phyloP scores from a whole-genome alignment of 139 green algal species.

The Choricystis sp. region DNA sequence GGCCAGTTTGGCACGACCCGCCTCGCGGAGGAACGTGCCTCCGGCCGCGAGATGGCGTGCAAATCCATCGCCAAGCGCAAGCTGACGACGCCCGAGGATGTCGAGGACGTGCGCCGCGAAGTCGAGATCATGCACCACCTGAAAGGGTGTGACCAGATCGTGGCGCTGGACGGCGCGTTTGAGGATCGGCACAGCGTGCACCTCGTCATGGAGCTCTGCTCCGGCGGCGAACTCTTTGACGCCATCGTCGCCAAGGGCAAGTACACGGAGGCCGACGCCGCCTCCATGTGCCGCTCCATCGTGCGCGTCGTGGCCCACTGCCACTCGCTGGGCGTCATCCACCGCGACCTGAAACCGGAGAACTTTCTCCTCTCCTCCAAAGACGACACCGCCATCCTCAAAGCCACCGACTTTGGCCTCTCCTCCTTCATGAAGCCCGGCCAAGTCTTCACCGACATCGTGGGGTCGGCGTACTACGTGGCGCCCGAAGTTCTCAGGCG shows the following conservation, averaged over 20 bases:
- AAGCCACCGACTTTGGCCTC: constrained; percentile 89
- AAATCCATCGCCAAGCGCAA: constrained; percentile 79
- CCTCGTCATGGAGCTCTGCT: constrained; percentile 78
- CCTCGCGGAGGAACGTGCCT: constrained; percentile 16
- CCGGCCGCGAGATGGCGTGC: constrained; percentile 33
- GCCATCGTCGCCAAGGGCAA: constrained; percentile 68
- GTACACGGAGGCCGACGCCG: constrained; percentile 74
- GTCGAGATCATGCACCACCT: constrained; percentile 93
- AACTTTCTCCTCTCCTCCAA: constrained; percentile 90
- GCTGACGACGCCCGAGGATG: constrained; percentile 60
- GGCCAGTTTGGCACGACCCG: constrained; percentile 47
- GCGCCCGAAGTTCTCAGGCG: constrained; percentile 55
- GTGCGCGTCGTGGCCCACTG: constrained; percentile 83
- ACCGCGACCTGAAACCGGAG: constrained; percentile 81
- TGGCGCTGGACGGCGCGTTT: constrained; percentile 58
- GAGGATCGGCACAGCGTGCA: constrained; percentile 67
- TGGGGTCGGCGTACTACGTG: constrained; percentile 86
- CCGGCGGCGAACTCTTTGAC: constrained; percentile 94
- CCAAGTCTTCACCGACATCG: constrained; percentile 62
- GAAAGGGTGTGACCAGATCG: constrained; percentile 49
- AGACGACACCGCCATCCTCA: constrained; percentile 41
- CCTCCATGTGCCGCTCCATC: constrained; percentile 64
- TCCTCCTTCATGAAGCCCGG: constrained; percentile 77
- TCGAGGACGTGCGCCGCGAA: constrained; percentile 87
- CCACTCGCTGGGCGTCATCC: constrained; percentile 88